Evolutionary conservation across 768 basidiomycete genomes (phyloP), one percentile per base, ranked within the genome.

Genomic region (Pulveroboletus sp.): DNA sequence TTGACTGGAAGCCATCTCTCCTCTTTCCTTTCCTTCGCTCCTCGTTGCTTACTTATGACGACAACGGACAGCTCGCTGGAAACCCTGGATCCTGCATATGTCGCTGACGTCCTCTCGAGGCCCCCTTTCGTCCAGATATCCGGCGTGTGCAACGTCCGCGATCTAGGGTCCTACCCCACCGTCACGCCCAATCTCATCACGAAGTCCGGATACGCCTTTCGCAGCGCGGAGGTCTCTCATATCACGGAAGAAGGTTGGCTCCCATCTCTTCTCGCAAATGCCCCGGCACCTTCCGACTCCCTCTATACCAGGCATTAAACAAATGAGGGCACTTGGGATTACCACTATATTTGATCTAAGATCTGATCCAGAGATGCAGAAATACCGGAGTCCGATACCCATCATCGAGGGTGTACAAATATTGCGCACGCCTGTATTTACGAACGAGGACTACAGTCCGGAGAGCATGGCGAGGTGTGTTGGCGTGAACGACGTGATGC

Each of bases 391-490:
- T 5, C 85, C 85, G 10, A 69, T 78, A 45, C 87, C 87, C 40
- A 54, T 63, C 12, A 82, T 91, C 50, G 77, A 81, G 26, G 85
- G 81, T 6, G 74, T 89, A 21, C 73, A 80, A 33, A 65, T 89
- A 46, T 40, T 81, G 14, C 82, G 77, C 47, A 70, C 72, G 12
- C 87, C 89, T 1, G 85, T 90, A 46, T 79, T 79, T 53, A 70
- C 76, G 58, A 80, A 71, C 40, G 83, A 83, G 62, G 89, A 91
- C 62, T 90, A 90, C 65, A 89, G 86, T 63, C 88, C 88, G 18
- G 85, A 89, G 67, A 80, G 76, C 69, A 85, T 91, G 80, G 85
- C 89, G 59, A 85, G 80, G 88, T 89, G 71, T 70, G 86, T 82
- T 75, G 71, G 59, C 56, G 42, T 50, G 26, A 35, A 12, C 8